Percentiles rank a stretch among this genome's conserved stretches.
These are phyloP conservation scores for Xylaria sp. DNA, from an alignment of 2,329 filamentous ascomycete genomes.

Conservation along the genomic window DNA sequence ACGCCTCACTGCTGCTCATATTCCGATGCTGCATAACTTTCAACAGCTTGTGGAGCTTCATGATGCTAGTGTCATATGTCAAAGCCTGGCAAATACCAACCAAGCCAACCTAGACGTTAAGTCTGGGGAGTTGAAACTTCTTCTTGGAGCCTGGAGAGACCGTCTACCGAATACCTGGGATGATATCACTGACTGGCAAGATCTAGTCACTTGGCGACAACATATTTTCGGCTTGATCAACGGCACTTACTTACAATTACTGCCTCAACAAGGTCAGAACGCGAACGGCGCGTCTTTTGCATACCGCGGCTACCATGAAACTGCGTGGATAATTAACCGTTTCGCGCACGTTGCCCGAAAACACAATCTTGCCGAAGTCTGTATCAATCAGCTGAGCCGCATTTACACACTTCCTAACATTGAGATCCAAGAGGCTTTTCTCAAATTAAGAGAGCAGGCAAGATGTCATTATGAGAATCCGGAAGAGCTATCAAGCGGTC, in stretches of 20 bases:
- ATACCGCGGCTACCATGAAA: conserved; percentile 97
- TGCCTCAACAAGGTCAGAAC: conserved; percentile 83
- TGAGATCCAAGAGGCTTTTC: conserved; percentile 98
- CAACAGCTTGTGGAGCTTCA: conserved; percentile 97
- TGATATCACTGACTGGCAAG: conserved; percentile 99
- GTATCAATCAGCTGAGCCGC: conserved; percentile 93
- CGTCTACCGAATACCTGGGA: conserved; percentile 98
- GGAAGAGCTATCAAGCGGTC: conserved; percentile 86
- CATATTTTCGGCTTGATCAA: conserved; percentile 99
- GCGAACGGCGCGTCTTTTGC: conserved; percentile 92
- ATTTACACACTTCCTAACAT: conserved; percentile 99
- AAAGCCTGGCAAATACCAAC: conserved; percentile 86
- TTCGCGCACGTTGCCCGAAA: conserved; percentile 98
- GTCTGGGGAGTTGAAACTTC: conserved; percentile 92
- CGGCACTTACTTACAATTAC: conserved; percentile 84
- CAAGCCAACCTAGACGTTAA: conserved; percentile 89
- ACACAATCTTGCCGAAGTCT: conserved; percentile 95
- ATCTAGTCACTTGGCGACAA: conserved; percentile 98
- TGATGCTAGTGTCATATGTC: conserved; percentile 95
- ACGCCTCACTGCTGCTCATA: conserved; percentile 92
- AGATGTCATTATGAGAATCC: conserved; percentile 99
- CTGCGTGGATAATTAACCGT: conserved; percentile 99
- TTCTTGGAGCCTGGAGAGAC: conserved; percentile 95
- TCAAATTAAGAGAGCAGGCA: conserved; percentile 97
- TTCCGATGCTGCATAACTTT: conserved; percentile 95